phyloP scores from a whole-genome alignment of 1,284 basidiomycete species.

The Fomitopsis schrenkii region DNA sequence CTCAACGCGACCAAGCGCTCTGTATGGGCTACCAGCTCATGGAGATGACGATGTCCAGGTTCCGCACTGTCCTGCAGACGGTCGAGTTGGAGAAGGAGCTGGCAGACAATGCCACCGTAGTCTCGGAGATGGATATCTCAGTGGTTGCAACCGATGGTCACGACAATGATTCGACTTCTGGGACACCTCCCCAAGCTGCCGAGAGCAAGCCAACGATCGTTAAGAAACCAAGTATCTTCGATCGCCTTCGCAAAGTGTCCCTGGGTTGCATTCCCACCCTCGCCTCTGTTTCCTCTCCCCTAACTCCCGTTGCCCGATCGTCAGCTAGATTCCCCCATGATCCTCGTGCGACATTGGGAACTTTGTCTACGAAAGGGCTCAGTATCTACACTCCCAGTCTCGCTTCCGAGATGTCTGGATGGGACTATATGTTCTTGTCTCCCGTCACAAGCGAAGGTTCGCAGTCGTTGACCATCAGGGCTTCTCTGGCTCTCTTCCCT shows the following conservation, averaged over 20 bases:
- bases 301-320: not conserved
- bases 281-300: not conserved
- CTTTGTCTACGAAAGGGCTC: not conserved
- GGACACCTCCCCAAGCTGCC: no score
- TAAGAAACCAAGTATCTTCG: not conserved
- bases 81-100: constrained; percentile 4
- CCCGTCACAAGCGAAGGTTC: not conserved
- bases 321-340: not conserved
- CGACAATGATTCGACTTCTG: not conserved
- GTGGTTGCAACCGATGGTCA: not conserved
- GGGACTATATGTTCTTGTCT: not conserved
- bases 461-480: not conserved
- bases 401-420: not conserved
- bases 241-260: constrained; percentile 1
- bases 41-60: constrained; percentile 5
- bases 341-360: not conserved
- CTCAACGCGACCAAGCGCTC: not conserved
- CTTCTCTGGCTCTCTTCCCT: not conserved
- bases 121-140: not conserved
- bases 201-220: not conserved
- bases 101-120: not conserved
- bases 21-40: constrained; percentile 3
- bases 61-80: constrained; percentile 1
- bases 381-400: not conserved
- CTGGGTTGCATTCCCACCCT: not conserved